Percentiles rank a stretch among this genome's conserved stretches.
Evolutionary conservation across 495 filamentous ascomycete genomes (phyloP).

Genomic region (Glarea lozoyensis): DNA sequence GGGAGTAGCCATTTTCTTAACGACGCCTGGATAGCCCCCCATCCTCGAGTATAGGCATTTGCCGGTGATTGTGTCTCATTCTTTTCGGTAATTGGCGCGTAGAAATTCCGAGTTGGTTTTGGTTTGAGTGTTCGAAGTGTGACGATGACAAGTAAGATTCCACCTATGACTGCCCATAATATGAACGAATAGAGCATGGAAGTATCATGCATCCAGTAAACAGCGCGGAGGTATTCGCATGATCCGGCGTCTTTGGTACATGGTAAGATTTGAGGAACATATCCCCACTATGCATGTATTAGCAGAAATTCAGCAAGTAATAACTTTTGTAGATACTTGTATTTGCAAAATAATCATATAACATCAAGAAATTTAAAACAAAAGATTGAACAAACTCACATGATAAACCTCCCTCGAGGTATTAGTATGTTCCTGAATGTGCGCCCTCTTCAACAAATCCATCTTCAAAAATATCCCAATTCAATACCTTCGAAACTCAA

Average conservation of each 20-base stretch:
- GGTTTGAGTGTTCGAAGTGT: neutral
- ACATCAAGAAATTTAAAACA: too few relatives aligned
- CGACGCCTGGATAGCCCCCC: neutral
- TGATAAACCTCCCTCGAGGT: too few relatives aligned
- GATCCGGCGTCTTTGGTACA: slow-evolving; percentile 51
- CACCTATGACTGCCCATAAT: slow-evolving; percentile 47
- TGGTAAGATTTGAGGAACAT: slow-evolving; percentile 44
- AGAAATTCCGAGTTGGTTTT: neutral
- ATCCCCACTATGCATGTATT: slow-evolving; percentile 63
- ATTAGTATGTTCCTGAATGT: too few relatives aligned
- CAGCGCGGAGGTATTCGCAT: slow-evolving; percentile 54
- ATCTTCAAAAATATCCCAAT: too few relatives aligned
- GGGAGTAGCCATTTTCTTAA: slow-evolving; percentile 13
- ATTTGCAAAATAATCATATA: too few relatives aligned
- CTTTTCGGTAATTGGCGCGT: neutral
- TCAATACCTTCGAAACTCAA: too few relatives aligned
- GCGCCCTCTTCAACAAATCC: too few relatives aligned
- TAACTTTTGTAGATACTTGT: too few relatives aligned
- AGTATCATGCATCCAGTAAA: slow-evolving; percentile 49
- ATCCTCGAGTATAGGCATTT: neutral
- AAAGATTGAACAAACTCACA: too few relatives aligned
- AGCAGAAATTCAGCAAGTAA: too few relatives aligned
- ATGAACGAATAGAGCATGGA: slow-evolving; percentile 54
- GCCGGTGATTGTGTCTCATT: neutral
- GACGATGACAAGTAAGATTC: slow-evolving; percentile 25